phyloP scores from a whole-genome alignment of 2,329 filamentous ascomycete genomes.

The Dryadomyces quercus-mongolicae region DNA sequence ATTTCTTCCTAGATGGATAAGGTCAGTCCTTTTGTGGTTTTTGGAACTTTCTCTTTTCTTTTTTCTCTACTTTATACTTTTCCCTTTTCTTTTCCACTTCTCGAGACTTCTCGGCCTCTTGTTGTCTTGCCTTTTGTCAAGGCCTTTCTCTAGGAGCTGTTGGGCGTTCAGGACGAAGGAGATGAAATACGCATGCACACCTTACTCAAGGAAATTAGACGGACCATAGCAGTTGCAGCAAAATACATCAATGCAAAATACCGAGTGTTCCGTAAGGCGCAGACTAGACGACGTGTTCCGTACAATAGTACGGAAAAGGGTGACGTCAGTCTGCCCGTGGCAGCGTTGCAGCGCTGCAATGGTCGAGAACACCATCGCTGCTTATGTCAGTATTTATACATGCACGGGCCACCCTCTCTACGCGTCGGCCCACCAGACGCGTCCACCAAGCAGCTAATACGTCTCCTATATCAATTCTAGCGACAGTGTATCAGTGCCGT shows the following conservation, averaged over 20 bases:
- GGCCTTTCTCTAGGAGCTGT: neutral
- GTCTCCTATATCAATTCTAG: neutral
- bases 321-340: neutral
- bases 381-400: neutral
- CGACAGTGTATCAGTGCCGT: too few species aligned
- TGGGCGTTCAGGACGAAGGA: conserved; percentile 4
- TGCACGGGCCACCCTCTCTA: neutral
- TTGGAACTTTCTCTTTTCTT: neutral
- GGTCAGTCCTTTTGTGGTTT: neutral
- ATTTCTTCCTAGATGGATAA: neutral
- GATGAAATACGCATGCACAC: conserved; percentile 1
- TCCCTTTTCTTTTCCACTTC: neutral
- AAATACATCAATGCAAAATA: neutral
- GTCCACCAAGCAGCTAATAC: neutral
- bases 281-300: too few species aligned
- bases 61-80: neutral
- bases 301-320: too few species aligned
- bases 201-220: neutral
- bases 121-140: neutral
- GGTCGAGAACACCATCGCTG: neutral
- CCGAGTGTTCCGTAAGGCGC: neutral
- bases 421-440: neutral
- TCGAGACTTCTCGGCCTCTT: neutral
- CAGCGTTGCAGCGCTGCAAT: too few species aligned
- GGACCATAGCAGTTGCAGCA: conserved; percentile 1